Evolutionary conservation across 768 basidiomycete species (phyloP).

Genomic region (Lactarius quietus): DNA sequence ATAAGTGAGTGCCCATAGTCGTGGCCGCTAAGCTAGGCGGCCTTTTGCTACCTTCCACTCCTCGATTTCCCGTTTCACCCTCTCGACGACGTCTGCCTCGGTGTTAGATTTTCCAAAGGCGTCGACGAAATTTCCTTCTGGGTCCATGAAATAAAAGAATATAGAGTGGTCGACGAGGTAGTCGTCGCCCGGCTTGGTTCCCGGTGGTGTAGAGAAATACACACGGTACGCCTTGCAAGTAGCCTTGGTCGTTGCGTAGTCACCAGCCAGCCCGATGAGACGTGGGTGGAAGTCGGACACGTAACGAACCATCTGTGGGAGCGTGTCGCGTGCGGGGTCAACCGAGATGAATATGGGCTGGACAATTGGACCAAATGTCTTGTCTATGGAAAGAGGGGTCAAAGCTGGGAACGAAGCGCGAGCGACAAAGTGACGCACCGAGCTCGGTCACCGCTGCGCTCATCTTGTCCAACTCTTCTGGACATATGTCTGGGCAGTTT

Average conservation of each 20-base stretch:
- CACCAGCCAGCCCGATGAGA: conserved; percentile 83
- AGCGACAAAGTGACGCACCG: conserved; percentile 45
- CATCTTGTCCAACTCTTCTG: conserved; percentile 96
- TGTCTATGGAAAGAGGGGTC: conserved; percentile 44
- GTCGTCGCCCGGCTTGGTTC: conserved; percentile 84
- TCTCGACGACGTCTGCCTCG: conserved; percentile 61
- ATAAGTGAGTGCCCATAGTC: neutral
- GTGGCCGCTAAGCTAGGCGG: conserved; percentile 30
- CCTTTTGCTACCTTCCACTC: conserved; percentile 41
- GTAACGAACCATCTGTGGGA: conserved; percentile 57
- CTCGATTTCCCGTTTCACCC: conserved; percentile 51
- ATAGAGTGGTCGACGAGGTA: conserved; percentile 97
- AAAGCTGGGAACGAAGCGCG: neutral
- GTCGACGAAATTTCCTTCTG: conserved; percentile 88
- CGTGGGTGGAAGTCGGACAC: conserved; percentile 87
- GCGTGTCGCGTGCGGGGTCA: conserved; percentile 88
- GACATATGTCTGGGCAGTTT: conserved; percentile 99
- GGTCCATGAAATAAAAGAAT: conserved; percentile 98
- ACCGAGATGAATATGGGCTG: conserved; percentile 94
- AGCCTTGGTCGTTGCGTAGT: conserved; percentile 80
- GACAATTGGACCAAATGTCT: conserved; percentile 64
- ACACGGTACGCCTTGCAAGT: conserved; percentile 95
- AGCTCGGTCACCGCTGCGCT: conserved; percentile 66
- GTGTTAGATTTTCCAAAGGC: conserved; percentile 88
- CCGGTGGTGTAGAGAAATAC: conserved; percentile 94